Percentiles rank a stretch among this genome's conserved stretches.
Conservation (phyloP, 2,329 filamentous ascomycete species). For the Clonostachys rosea region DNA sequence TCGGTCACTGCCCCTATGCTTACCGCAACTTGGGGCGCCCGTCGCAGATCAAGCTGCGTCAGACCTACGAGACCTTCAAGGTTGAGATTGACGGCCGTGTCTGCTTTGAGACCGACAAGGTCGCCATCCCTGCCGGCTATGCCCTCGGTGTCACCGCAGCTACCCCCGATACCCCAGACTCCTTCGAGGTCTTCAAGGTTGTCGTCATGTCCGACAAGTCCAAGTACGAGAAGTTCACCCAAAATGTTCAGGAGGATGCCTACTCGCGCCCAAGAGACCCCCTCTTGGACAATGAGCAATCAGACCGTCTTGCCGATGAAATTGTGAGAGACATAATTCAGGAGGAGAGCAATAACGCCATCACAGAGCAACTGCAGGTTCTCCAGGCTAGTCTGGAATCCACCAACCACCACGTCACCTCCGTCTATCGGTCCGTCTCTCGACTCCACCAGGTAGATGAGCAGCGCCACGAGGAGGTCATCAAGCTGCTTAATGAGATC, state of each 20-base stretch:
- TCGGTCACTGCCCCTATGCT: constrained; percentile 85
- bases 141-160: constrained; percentile 83
- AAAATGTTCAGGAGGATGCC: constrained; percentile 4
- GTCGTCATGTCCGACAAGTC: constrained; percentile 58
- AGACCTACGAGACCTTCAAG: constrained; percentile 60
- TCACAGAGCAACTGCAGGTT: constrained; percentile 76
- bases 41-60: constrained; percentile 70
- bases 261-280: constrained; percentile 23
- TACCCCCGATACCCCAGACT: constrained; percentile 87
- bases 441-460: constrained; percentile 45
- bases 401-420: constrained; percentile 63
- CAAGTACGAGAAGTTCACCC: constrained; percentile 17
- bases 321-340: constrained; percentile 41
- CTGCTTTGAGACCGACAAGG: constrained; percentile 81
- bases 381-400: constrained; percentile 78
- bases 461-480: constrained; percentile 51
- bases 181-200: constrained; percentile 89
- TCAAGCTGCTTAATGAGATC: constrained; percentile 39
- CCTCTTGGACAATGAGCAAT: constrained; percentile 7
- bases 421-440: constrained; percentile 54
- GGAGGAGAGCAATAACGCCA: constrained; percentile 41
- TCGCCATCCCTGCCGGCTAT: constrained; percentile 76
- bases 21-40: constrained; percentile 91
- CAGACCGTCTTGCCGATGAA: constrained; percentile 21
- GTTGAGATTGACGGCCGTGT: constrained; percentile 75